Evolutionary conservation across 805 yeast species (phyloP), one percentile per base, ranked within the genome.

Genomic region (Lachancea dasiensis): DNA sequence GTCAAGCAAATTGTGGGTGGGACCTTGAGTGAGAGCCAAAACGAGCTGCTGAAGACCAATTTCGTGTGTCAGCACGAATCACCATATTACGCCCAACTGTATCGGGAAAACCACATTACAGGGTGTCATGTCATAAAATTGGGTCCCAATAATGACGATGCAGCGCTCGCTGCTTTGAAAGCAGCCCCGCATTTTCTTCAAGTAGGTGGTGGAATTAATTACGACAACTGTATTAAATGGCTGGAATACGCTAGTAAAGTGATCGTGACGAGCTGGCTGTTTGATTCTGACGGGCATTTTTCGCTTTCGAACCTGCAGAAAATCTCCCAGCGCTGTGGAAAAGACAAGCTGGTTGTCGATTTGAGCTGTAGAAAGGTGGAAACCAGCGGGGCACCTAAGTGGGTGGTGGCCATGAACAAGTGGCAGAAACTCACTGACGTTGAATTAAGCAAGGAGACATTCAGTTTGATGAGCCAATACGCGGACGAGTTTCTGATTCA

Each of bases 1-100:
- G 98, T 92, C 44, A 92, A 92, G 54, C 98, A 92, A 59, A 92
- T 92, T 38, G 97, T 92, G 1, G 99, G 98, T 5, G 95, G 96
- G 0, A 83, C 96, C 0, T 67, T 92, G 15, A 68, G 72, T 0
- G 81, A 79, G 41, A 80, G 76, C 46, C 61, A 60, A n/a, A 54
- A 61, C 4, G 73, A 67, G 10, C 44, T 52, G 0, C 66, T 77
- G 6, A 60, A 73, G 18, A 84, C 92, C 5, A 92, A 92, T 59
- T 89, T 84, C 55, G 84, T 89, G 4, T 78, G 95, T 2, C 62
- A 72, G 19, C 72, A 81, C 32, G 79, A 94, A 1, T 73, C 96
- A 1, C 72, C 79, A 3, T 79, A 75, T 61, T 92, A 81, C 56
- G 87, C 95, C 2, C 44, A 69, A 9, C 64, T 92, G 27, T 92